Conservation (phyloP, 768 basidiomycete genomes). For the Lactarius sanguifluus region DNA sequence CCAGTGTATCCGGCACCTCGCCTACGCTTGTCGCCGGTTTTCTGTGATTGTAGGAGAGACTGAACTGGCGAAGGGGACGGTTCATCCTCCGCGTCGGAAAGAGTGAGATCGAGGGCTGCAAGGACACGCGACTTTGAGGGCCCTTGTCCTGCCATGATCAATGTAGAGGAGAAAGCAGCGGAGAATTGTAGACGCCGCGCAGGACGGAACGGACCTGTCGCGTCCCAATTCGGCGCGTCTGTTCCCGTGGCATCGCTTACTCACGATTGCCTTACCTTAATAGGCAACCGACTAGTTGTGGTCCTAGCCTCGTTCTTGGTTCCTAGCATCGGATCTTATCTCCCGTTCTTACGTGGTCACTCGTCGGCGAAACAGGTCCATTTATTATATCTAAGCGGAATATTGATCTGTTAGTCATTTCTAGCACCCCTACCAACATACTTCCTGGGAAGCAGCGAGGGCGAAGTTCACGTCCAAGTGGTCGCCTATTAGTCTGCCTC, state of each 20-base stretch:
- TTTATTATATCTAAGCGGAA: background rate
- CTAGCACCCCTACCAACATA: too few species aligned
- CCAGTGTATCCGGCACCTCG: conserved; percentile 10
- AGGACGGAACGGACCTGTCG: conserved; percentile 4
- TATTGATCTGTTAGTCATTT: background rate
- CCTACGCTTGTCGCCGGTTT: conserved; percentile 20
- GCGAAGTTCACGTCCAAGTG: background rate
- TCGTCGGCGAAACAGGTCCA: background rate
- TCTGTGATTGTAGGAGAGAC: background rate
- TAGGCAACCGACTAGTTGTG: conserved; percentile 8
- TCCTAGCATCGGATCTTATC: background rate
- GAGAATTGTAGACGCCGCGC: background rate
- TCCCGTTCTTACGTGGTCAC: background rate
- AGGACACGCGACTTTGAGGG: conserved; percentile 28
- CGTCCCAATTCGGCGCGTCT: conserved; percentile 11
- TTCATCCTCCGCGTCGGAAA: background rate
- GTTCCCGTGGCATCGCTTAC: conserved; percentile 4
- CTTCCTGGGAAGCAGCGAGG: background rate
- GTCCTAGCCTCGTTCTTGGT: background rate
- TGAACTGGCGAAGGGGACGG: background rate
- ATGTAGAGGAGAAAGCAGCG: background rate
- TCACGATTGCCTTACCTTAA: background rate
- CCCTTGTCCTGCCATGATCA: conserved; percentile 12
- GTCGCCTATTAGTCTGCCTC: background rate
- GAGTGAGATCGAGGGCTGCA: conserved; percentile 27